Percentiles rank a stretch among this genome's conserved stretches.
Conservation (phyloP, 441 rosid species). For the Bocquillonia castaneifolia region DNA sequence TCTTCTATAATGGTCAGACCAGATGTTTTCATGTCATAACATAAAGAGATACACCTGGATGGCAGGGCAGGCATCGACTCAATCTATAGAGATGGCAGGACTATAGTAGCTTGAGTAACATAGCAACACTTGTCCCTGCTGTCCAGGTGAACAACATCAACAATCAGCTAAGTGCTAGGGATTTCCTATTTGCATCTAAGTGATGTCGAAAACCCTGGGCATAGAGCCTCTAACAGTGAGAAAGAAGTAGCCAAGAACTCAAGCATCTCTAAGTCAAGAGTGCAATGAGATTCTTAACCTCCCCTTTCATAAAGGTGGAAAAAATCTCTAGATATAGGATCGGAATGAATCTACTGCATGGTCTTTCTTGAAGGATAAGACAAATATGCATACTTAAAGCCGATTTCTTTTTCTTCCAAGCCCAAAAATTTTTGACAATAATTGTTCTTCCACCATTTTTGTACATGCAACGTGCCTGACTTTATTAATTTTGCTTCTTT, state of each 20-base stretch:
- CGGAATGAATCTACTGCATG: background rate
- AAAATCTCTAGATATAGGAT: background rate
- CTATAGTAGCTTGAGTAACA: background rate
- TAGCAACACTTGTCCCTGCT: background rate
- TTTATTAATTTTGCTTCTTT: background rate
- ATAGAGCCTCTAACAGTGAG: background rate
- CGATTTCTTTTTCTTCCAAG: background rate
- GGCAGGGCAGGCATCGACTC: background rate
- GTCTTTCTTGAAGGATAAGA: background rate
- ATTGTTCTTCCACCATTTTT: background rate
- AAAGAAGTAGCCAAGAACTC: too few species aligned
- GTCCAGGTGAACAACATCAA: background rate
- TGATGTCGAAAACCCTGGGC: background rate
- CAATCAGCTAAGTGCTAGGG: background rate
- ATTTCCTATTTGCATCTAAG: background rate
- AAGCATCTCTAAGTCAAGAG: background rate
- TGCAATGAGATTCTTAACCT: background rate
- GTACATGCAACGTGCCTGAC: slow-evolving; percentile 5
- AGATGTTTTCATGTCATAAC: background rate
- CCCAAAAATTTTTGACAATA: background rate
- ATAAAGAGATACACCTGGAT: too few species aligned
- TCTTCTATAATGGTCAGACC: background rate
- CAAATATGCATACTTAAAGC: background rate
- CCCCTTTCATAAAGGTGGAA: background rate
- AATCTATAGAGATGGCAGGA: background rate